phyloP scores from a whole-genome alignment of 2,329 filamentous ascomycete genomes.

The Aschersonia sp. region DNA sequence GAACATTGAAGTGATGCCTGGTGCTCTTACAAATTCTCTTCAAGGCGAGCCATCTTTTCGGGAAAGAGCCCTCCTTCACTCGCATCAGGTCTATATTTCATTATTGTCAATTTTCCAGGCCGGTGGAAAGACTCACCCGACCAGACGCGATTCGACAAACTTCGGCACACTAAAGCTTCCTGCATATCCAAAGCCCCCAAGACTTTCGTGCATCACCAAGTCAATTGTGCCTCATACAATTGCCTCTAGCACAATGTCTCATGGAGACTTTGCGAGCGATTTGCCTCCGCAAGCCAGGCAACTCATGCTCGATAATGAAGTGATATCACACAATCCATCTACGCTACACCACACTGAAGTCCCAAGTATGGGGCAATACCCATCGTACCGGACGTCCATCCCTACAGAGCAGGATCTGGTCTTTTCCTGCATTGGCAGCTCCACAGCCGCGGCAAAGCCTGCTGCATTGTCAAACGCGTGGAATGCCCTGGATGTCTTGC shows the following conservation, averaged over 20 bases:
- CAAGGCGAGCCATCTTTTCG: slow-evolving; percentile 30
- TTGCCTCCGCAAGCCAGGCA: background rate
- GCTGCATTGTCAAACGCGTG: slow-evolving; percentile 41
- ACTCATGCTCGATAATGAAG: background rate
- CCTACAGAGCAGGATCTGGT: background rate
- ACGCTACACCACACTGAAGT: too few species aligned
- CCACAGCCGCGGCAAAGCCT: slow-evolving; percentile 1
- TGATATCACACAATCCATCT: too few species aligned
- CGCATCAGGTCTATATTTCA: slow-evolving; percentile 60
- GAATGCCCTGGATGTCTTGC: slow-evolving; percentile 56
- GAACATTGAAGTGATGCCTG: background rate
- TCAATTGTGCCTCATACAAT: background rate
- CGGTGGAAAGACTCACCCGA: slow-evolving; percentile 32
- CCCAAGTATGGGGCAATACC: background rate
- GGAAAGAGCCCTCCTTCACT: slow-evolving; percentile 53
- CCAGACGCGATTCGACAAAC: slow-evolving; percentile 20
- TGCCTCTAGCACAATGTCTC: background rate
- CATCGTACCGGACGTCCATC: background rate
- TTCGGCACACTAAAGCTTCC: slow-evolving; percentile 31
- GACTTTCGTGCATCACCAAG: slow-evolving; percentile 8
- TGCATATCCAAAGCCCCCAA: slow-evolving; percentile 38
- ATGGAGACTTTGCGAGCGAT: background rate
- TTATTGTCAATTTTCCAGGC: slow-evolving; percentile 51
- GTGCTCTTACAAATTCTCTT: background rate
- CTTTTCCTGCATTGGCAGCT: slow-evolving; percentile 3